Base-by-base conservation (phyloP, 768 basidiomycete genomes). In the Lentinula guzmanii region DNA sequence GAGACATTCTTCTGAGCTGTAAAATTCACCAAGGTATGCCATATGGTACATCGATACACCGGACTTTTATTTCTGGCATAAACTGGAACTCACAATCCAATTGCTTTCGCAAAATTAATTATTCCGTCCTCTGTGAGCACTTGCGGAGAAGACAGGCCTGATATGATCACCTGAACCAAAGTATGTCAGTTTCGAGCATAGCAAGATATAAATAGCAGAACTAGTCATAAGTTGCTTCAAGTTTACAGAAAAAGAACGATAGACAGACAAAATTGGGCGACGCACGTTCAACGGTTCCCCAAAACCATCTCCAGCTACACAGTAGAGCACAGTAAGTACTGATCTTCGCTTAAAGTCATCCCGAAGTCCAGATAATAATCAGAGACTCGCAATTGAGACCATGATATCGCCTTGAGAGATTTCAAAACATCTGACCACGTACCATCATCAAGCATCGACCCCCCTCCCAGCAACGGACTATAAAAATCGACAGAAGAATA, bases 221-320 rank as follows among this genome's bases (percentile, higher is more conserved):
- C 28, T 28, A 28, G 28, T 24, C 24, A 28, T 28, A n/a, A n/a
- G n/a, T 28, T 28, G 28, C 28, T 28, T 28, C 28, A 28, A 39
- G 13, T 8, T 39, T 8, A 39, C 37, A 39, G 37, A 39, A 39
- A 13, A 39, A 8, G 37, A 39, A 8, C 7, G 37, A 13, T 39
- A 0, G 5, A 39, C 4, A 24, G 5, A 56, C 9, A 28, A 28
- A 28, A 28, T 28, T 21, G 9, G 24, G 39, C 1, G 10, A 63
- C 86, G 77, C 63, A 80, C 78, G 65, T 92, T 91, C 39, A 93
- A 74, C n/a, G 91, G 93, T 71, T 94, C 93, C 34, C 90, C 91
- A 1, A 85, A 78, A 21, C 55, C 56, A 41, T 55, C 46, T 34
- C 56, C 55, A 42, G 56, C 56, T 58, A 52, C 5, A 46, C 4